Evolutionary conservation across 2,329 filamentous ascomycete species (phyloP), one percentile per base, ranked within the genome.

Genomic region (Aaosphaeria arxii): DNA sequence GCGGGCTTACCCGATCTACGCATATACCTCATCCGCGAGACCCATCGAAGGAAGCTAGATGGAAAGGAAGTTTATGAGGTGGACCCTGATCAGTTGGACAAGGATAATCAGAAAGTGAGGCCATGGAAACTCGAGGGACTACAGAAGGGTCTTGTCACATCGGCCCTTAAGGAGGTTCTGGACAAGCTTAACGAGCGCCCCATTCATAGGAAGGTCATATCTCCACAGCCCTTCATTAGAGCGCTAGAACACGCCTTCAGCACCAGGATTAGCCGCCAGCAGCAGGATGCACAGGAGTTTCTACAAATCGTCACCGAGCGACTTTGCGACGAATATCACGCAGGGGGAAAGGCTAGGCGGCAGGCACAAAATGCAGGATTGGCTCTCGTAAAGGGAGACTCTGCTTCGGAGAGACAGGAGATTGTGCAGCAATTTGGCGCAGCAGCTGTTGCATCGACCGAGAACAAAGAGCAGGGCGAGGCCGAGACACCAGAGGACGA

Each of bases 241-340:
- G 86, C 88, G 0, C 77, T 99, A 44, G 94, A 99, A 73, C 77
- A 78, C 30, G 91, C 92, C 1, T 99, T 96, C 64, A 84, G 84
- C 47, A 92, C 95, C 62, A 85, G 89, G 59, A 95, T 99, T 59
- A 96, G 89, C 66, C 81, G 92, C 46, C 90, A 94, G 65, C 94
- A 99, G 71, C 94, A 99, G 71, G 94, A 99, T 74, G 94, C 94
- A 7, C 94, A 99, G 65, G 94, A 99, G 69, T 96, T 99, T 55
- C 73, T 99, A 47, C 94, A 99, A 73, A 86, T 97, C 43, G 87
- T 99, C 9, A 88, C 90, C 3, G 92, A 99, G 74, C 82, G 92
- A 45, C 76, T 99, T 47, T 91, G 89, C 62, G 94, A 99, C 64
- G 94, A 99, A 71, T 96, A 96, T 62, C 86, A 95, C 65, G 91